A percentile compares a stretch with the other conserved stretches of the same genome.
Conservation (phyloP, 2,329 filamentous ascomycete genomes). For the Malbranchea cinnamomea region DNA sequence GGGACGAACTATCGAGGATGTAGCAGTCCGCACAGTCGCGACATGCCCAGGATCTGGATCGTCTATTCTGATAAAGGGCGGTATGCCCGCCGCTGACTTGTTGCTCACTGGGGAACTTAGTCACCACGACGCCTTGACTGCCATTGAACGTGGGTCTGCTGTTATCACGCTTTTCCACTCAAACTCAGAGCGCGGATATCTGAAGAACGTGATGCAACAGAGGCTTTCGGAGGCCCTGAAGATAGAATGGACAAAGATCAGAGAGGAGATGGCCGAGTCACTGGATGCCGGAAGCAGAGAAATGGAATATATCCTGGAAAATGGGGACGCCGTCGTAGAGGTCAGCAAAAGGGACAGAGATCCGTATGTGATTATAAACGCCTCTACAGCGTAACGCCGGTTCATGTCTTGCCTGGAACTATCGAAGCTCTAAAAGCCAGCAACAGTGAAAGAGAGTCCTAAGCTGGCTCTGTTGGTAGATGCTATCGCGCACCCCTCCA, state of each 20-base stretch:
- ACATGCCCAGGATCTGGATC: conserved; percentile 85
- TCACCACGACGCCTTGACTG: conserved; percentile 80
- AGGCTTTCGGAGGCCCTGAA: conserved; percentile 47
- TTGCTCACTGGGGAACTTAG: conserved; percentile 85
- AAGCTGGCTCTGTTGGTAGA: too few species aligned
- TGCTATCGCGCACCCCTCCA: too few species aligned
- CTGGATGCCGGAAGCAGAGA: conserved; percentile 19
- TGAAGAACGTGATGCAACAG: conserved; percentile 53
- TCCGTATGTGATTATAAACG: conserved; percentile 73
- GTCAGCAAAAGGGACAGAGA: conserved; percentile 72
- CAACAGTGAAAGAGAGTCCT: too few species aligned
- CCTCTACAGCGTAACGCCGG: too few species aligned
- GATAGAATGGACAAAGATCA: conserved; percentile 37
- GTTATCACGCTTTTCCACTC: conserved; percentile 83
- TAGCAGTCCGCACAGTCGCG: conserved; percentile 53
- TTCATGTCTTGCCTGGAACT: too few species aligned
- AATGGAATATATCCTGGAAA: conserved; percentile 31
- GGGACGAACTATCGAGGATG: conserved; percentile 36
- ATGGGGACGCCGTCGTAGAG: conserved; percentile 46
- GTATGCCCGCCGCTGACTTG: conserved; percentile 47
- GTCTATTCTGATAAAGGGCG: conserved; percentile 50
- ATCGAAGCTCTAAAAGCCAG: too few species aligned
- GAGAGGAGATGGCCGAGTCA: conserved; percentile 26
- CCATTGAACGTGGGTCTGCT: conserved; percentile 67
- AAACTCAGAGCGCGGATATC: conserved; percentile 77